phyloP scores from a whole-genome alignment of 805 yeast genomes.

The Cyberlindnera sargentensis region DNA sequence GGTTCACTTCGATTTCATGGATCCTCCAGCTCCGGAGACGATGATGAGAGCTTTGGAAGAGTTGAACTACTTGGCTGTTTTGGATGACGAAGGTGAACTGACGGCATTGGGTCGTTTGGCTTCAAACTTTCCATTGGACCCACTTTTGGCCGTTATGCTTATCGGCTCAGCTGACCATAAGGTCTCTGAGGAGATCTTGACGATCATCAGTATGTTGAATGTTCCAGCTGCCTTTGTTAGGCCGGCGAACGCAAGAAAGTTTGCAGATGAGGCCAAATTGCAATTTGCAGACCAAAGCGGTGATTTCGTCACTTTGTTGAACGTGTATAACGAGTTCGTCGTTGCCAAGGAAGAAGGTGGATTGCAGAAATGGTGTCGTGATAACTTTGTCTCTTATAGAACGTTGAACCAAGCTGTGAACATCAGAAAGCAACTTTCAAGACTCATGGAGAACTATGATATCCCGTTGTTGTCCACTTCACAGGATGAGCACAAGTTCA shows the following conservation, averaged over 20 bases:
- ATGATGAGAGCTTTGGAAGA: conserved; percentile 71
- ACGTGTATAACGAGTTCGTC: conserved; percentile 80
- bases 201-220: conserved; percentile 77
- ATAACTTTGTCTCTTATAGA: conserved; percentile 72
- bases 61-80: conserved; percentile 80
- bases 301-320: conserved; percentile 66
- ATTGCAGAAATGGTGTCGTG: conserved; percentile 82
- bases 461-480: conserved; percentile 67
- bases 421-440: conserved; percentile 63
- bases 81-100: conserved; percentile 70
- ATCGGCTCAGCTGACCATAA: conserved; percentile 52
- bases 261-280: conserved; percentile 58
- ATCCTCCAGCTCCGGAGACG: conserved; percentile 72
- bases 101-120: conserved; percentile 75
- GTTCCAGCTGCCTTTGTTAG: conserved; percentile 71
- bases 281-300: conserved; percentile 57
- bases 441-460: conserved; percentile 67
- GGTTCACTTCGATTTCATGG: conserved; percentile 82
- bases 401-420: conserved; percentile 62
- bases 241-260: conserved; percentile 58
- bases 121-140: conserved; percentile 91
- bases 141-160: conserved; percentile 75
- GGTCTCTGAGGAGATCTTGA: conserved; percentile 62
- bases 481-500: conserved; percentile 58
- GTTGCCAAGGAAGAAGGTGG: conserved; percentile 69